phyloP scores from a whole-genome alignment of 1,284 basidiomycete genomes.

The Rhodotorula sp. region DNA sequence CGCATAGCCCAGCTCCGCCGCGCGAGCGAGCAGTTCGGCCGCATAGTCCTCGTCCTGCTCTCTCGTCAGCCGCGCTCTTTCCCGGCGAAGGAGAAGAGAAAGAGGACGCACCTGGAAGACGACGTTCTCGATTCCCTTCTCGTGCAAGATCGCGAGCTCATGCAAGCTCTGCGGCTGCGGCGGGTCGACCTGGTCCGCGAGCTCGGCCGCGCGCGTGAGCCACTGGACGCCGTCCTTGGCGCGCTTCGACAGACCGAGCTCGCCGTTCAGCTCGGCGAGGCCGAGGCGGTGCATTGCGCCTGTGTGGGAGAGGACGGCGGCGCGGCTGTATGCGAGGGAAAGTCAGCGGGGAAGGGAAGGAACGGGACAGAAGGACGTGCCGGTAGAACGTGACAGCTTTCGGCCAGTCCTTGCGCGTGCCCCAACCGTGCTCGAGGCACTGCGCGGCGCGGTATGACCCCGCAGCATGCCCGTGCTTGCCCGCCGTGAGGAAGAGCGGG shows the following conservation, averaged over 20 bases:
- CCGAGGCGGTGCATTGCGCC: conserved; percentile 96
- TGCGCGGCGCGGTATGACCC: conserved; percentile 94
- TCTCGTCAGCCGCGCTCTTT: background rate
- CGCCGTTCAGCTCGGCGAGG: conserved; percentile 93
- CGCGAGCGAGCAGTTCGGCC: conserved; percentile 89
- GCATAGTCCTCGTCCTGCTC: conserved; percentile 82
- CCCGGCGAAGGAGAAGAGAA: background rate
- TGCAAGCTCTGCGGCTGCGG: conserved; percentile 74
- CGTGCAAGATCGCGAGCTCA: conserved; percentile 93
- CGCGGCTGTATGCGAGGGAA: conserved; percentile 62
- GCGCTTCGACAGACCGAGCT: conserved; percentile 79
- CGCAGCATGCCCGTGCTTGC: conserved; percentile 97
- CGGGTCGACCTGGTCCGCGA: conserved; percentile 58
- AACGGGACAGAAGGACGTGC: conserved; percentile 46
- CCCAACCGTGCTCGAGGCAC: conserved; percentile 99
- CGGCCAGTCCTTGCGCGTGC: conserved; percentile 84
- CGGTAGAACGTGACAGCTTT: conserved; percentile 91
- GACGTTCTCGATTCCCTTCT: conserved; percentile 93
- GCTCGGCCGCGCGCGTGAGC: conserved; percentile 94
- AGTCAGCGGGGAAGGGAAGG: background rate
- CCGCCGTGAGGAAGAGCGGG: conserved; percentile 91
- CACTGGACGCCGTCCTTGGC: conserved; percentile 98
- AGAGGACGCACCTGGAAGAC: conserved; percentile 66
- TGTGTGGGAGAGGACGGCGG: conserved; percentile 85
- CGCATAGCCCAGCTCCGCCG: conserved; percentile 92